Evolutionary conservation across 352 stramenopile species (phyloP).

Genomic region (Thraustotheca clavata): DNA sequence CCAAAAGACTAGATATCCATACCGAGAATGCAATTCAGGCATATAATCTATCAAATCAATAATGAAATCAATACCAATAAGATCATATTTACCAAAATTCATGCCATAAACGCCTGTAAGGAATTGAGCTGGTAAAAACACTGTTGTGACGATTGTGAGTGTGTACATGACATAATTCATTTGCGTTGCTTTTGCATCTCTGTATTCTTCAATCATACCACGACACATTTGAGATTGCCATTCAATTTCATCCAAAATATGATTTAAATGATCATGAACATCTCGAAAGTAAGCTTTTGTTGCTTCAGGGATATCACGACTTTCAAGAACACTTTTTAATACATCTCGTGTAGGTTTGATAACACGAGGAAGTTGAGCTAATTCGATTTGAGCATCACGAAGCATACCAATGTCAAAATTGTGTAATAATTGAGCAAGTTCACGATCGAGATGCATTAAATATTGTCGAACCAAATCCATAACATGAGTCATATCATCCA

Average conservation of each 20-base stretch:
- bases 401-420: slow-evolving; percentile 64
- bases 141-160: slow-evolving; percentile 83
- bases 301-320: slow-evolving; percentile 64
- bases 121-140: slow-evolving; percentile 83
- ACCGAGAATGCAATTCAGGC: slow-evolving; percentile 72
- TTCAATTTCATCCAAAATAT: slow-evolving; percentile 76
- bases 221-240: slow-evolving; percentile 74
- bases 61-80: too few relatives aligned
- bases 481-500: slow-evolving; percentile 72
- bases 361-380: slow-evolving; percentile 62
- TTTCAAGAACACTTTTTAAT: slow-evolving; percentile 78
- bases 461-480: slow-evolving; percentile 70
- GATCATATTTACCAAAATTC: slow-evolving; percentile 56
- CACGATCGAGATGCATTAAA: slow-evolving; percentile 66
- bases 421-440: slow-evolving; percentile 54
- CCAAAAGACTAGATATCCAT: slow-evolving; percentile 81
- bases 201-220: slow-evolving; percentile 70
- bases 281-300: slow-evolving; percentile 81
- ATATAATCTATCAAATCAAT: slow-evolving; percentile 39
- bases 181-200: slow-evolving; percentile 72
- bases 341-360: slow-evolving; percentile 77
- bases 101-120: slow-evolving; percentile 85
- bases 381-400: slow-evolving; percentile 66
- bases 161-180: slow-evolving; percentile 89
- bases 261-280: slow-evolving; percentile 73